A percentile compares a stretch with the other conserved stretches of the same genome.
Evolutionary conservation across 306 rosid genomes (phyloP).

Genomic region (Senna siamea): DNA sequence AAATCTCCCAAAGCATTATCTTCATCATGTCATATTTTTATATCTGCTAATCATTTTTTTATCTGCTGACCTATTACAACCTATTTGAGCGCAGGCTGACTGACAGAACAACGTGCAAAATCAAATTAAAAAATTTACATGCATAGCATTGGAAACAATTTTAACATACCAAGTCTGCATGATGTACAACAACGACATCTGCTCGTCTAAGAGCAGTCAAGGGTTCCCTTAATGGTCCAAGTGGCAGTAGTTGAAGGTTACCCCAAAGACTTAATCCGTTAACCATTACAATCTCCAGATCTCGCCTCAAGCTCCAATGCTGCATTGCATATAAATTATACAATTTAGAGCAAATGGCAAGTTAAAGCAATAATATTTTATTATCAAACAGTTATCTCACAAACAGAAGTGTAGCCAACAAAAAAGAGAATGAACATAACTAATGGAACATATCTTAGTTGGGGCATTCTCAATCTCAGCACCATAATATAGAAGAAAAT

Average conservation of each 20-base stretch:
- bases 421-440: constrained; percentile 32
- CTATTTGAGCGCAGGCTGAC: constrained; percentile 1
- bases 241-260: constrained; percentile 66
- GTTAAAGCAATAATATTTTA: neutral
- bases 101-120: constrained; percentile 18
- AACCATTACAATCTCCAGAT: constrained; percentile 85
- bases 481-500: constrained; percentile 9
- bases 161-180: constrained; percentile 72
- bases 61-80: constrained; percentile 6
- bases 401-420: constrained; percentile 13
- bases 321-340: constrained; percentile 51
- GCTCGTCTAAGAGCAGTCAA: constrained; percentile 71
- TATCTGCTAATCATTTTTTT: neutral
- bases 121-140: neutral
- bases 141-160: neutral
- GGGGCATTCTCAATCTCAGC: constrained; percentile 4
- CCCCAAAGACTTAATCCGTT: constrained; percentile 87
- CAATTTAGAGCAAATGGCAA: too few relatives aligned
- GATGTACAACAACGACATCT: constrained; percentile 74
- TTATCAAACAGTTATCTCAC: constrained; percentile 4
- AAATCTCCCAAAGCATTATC: constrained; percentile 40
- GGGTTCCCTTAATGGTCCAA: constrained; percentile 94
- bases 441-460: neutral
- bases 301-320: constrained; percentile 90
- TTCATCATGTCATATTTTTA: constrained; percentile 16